Conservation (phyloP, 257 asterid genomes). For the Nyctanthes arbortristis region DNA sequence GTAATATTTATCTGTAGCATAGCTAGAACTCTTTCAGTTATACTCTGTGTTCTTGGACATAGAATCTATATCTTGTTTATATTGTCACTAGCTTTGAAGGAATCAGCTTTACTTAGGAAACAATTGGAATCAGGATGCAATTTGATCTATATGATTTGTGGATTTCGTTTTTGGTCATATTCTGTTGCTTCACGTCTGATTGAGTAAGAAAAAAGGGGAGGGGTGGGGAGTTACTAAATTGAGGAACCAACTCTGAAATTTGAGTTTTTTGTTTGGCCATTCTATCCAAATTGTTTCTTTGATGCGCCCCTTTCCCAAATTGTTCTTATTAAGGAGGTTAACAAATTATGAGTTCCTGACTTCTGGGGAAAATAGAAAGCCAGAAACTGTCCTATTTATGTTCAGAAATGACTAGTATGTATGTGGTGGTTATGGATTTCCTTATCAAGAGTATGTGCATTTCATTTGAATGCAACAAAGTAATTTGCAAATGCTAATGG, state of each 20-base stretch:
- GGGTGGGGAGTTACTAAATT: background rate
- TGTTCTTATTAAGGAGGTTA: background rate
- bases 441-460: background rate
- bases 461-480: background rate
- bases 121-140: too few relatives aligned
- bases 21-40: background rate
- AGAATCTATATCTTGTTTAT: background rate
- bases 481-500: background rate
- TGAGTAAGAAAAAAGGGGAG: background rate
- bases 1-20: background rate
- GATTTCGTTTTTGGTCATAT: background rate
- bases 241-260: conserved; percentile 6
- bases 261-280: background rate
- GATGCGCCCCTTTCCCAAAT: too few relatives aligned
- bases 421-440: conserved; percentile 10
- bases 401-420: background rate
- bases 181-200: background rate
- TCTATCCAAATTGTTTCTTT: background rate
- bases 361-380: background rate
- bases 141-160: too few relatives aligned
- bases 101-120: background rate
- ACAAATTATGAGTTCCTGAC: background rate
- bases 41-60: background rate
- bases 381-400: background rate
- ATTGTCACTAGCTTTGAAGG: background rate